Evolutionary conservation across 441 rosid genomes (phyloP).

Genomic region (Mallotus repandus): DNA sequence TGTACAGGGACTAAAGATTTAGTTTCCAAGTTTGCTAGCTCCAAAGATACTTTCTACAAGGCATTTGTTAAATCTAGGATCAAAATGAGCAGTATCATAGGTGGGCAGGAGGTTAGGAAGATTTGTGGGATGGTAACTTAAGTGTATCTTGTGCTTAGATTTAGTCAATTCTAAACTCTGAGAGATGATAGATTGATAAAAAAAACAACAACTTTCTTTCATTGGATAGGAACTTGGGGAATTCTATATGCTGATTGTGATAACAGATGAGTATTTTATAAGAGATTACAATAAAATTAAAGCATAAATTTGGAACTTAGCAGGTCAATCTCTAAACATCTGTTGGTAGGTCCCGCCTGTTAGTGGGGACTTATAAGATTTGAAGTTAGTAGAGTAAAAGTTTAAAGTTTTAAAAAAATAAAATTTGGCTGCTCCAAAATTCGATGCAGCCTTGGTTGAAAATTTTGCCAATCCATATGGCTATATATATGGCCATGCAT

Average conservation of each 20-base stretch:
- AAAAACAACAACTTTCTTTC: not conserved
- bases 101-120: constrained; percentile 53
- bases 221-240: not conserved
- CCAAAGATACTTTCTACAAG: constrained; percentile 28
- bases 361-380: no score
- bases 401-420: no score
- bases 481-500: no score
- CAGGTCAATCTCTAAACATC: not conserved
- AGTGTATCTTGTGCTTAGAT: constrained; percentile 10
- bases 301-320: not conserved
- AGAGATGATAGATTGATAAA: not conserved
- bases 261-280: not conserved
- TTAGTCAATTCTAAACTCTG: not conserved
- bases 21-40: constrained; percentile 46
- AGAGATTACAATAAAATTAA: not conserved
- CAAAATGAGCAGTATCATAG: constrained; percentile 61
- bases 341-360: no score
- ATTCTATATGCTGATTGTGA: not conserved
- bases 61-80: constrained; percentile 66
- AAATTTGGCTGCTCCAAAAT: no score
- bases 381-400: no score
- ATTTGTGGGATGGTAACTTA: constrained; percentile 53
- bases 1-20: constrained; percentile 43
- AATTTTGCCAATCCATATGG: no score
- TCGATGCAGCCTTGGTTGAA: no score